These are phyloP conservation scores for Choanephora cucurbitarum DNA, from an alignment of 371 early-diverging fungal species.

Conservation along the genomic window DNA sequence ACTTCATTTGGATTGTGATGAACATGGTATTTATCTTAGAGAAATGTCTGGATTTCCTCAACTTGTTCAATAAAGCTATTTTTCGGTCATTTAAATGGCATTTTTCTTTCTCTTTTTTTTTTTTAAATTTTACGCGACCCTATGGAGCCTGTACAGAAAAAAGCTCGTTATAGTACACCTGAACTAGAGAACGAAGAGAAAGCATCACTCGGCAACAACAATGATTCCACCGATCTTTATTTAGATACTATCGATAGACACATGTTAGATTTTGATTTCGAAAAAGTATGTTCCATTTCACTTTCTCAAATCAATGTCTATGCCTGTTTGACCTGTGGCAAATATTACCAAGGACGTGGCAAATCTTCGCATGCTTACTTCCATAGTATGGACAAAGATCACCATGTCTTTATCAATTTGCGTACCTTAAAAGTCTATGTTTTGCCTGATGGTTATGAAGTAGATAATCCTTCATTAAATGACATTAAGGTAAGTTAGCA, in stretches of 20 bases:
- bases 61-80: no score
- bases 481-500: conserved; percentile 90
- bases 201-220: neutral
- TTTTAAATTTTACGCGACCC: neutral
- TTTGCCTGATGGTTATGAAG: conserved; percentile 94
- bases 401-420: conserved; percentile 96
- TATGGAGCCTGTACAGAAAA: conserved; percentile 36
- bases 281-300: conserved; percentile 94
- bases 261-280: conserved; percentile 97
- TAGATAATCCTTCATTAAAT: conserved; percentile 80
- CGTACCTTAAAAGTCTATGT: conserved; percentile 87
- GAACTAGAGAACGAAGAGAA: no score
- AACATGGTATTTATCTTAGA: conserved; percentile 44
- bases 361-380: conserved; percentile 92
- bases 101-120: no score
- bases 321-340: conserved; percentile 96
- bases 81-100: no score
- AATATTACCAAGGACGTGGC: conserved; percentile 96
- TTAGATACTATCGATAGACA: conserved; percentile 79
- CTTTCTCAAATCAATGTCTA: conserved; percentile 94
- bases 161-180: conserved; percentile 27
- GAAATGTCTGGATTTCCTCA: conserved; percentile 27
- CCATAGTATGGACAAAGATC: conserved; percentile 93
- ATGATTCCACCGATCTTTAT: conserved; percentile 52
- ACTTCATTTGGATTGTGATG: conserved; percentile 55